A percentile compares a stretch with the other conserved stretches of the same genome.
These are phyloP conservation scores for Angomonas deanei DNA, from an alignment of 208 protist genomes.

Conservation along the genomic window DNA sequence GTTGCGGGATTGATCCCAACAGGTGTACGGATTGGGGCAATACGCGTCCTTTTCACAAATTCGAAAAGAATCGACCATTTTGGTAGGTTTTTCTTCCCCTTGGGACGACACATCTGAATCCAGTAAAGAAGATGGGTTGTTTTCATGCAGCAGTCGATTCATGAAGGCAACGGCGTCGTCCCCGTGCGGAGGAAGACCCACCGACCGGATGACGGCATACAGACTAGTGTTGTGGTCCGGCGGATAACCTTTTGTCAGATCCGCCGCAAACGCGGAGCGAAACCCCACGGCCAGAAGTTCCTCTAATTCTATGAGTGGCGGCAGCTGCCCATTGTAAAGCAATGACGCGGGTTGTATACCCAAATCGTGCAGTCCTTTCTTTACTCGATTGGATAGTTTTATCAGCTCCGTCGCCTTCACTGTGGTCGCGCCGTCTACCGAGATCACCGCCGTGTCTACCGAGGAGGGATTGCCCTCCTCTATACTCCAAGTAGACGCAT, in stretches of 20 bases:
- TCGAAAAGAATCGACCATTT: slow-evolving; percentile 47
- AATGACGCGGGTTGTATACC: not conserved
- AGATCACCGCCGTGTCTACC: slow-evolving; percentile 13
- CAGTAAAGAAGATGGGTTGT: not conserved
- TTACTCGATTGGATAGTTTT: not conserved
- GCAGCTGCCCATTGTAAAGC: slow-evolving; percentile 13
- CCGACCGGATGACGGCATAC: slow-evolving; percentile 48
- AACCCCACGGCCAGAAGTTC: slow-evolving; percentile 47
- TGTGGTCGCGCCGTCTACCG: slow-evolving; percentile 2
- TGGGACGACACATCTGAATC: no score
- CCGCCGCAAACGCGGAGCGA: slow-evolving; percentile 27
- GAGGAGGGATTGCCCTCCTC: slow-evolving; percentile 19
- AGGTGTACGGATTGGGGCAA: slow-evolving; percentile 80
- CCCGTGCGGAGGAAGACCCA: slow-evolving; percentile 61
- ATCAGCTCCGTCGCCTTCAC: not conserved
- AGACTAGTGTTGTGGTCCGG: slow-evolving; percentile 51
- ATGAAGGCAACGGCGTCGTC: slow-evolving; percentile 59
- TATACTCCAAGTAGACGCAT: no score
- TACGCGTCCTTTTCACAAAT: slow-evolving; percentile 16
- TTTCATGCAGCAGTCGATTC: slow-evolving; percentile 32
- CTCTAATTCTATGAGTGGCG: slow-evolving; percentile 22
- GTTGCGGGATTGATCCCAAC: slow-evolving; percentile 90
- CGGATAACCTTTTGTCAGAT: slow-evolving; percentile 30
- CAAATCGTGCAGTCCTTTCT: not conserved
- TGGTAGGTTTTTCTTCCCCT: not conserved